phyloP scores from a whole-genome alignment of 352 stramenopile species.

The Phytophthora colocasiae region DNA sequence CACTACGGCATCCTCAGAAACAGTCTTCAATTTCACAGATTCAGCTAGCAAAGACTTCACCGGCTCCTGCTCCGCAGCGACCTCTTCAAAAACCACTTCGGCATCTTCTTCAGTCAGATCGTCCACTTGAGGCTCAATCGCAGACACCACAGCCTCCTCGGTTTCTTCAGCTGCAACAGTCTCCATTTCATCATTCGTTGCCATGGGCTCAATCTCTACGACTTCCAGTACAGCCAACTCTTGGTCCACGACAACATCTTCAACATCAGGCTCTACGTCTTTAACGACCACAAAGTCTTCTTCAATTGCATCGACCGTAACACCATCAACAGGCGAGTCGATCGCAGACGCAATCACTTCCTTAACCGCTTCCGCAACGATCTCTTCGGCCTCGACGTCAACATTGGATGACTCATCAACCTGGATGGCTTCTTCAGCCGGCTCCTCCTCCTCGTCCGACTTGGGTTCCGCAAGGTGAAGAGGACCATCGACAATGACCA shows the following conservation, averaged over 20 bases:
- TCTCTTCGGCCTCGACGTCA: not conserved
- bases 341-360: not conserved
- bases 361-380: constrained; percentile 5
- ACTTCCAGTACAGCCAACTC: not conserved
- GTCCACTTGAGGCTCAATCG: not conserved
- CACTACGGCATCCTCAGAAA: not conserved
- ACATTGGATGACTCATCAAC: not conserved
- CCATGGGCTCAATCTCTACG: not conserved
- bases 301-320: not conserved
- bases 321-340: not conserved
- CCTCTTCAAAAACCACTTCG: not conserved
- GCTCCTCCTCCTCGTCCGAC: constrained; percentile 2
- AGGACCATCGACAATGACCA: not conserved
- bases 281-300: not conserved
- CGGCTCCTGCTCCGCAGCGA: not conserved
- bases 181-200: not conserved
- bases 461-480: constrained; percentile 5
- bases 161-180: not conserved
- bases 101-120: not conserved
- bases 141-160: not conserved
- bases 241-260: not conserved
- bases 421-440: not conserved
- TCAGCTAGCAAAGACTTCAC: no score
- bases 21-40: no score
- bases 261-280: not conserved